These are phyloP conservation scores for Sclerotinia trifoliorum DNA, from an alignment of 2,329 filamentous ascomycete species.

Conservation along the genomic window DNA sequence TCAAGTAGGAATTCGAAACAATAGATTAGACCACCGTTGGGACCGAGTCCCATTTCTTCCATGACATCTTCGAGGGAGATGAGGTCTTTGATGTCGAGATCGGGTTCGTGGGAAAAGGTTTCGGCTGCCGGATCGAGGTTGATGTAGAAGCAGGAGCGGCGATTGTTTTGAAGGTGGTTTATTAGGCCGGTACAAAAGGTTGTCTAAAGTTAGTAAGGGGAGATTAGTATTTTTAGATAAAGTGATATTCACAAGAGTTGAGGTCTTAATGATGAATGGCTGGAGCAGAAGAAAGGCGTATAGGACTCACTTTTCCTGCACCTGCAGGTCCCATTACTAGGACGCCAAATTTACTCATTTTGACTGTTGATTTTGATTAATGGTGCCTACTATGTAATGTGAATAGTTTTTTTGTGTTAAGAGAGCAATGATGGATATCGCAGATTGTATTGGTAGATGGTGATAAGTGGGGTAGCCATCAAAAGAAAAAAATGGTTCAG, in stretches of 20 bases:
- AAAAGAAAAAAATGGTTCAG: conserved; percentile 16
- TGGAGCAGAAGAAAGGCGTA: conserved; percentile 32
- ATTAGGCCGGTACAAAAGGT: conserved; percentile 95
- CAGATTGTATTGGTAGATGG: background rate
- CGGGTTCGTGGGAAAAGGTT: conserved; percentile 84
- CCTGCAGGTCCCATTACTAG: conserved; percentile 96
- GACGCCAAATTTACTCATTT: conserved; percentile 90
- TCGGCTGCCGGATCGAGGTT: conserved; percentile 98
- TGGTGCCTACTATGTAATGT: background rate
- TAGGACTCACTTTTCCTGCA: conserved; percentile 70
- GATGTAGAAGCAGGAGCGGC: conserved; percentile 94
- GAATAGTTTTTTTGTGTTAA: background rate
- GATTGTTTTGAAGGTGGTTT: conserved; percentile 84
- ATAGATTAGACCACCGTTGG: conserved; percentile 91
- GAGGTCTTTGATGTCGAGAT: conserved; percentile 92
- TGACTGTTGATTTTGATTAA: conserved; percentile 28
- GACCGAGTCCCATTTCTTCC: conserved; percentile 88
- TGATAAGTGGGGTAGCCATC: conserved; percentile 14
- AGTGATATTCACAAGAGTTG: background rate
- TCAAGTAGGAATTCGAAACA: conserved; percentile 96
- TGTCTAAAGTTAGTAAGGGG: conserved; percentile 52
- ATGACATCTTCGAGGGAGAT: conserved; percentile 94
- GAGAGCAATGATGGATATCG: background rate
- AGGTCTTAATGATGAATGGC: background rate
- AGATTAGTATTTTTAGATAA: background rate